phyloP scores from a whole-genome alignment of 2,329 filamentous ascomycete genomes.

The Coniella lustricola region DNA sequence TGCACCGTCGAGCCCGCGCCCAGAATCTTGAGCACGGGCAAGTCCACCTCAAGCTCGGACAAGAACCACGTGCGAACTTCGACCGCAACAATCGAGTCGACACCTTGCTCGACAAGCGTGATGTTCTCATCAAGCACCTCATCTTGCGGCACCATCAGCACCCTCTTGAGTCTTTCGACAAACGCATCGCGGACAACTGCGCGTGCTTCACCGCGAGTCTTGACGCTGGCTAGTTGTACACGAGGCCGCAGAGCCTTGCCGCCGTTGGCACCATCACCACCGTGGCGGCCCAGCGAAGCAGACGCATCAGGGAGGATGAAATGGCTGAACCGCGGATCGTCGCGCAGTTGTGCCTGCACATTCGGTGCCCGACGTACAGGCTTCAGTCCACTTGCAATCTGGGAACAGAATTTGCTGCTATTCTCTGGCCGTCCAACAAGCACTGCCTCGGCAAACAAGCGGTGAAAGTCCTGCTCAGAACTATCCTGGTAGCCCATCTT shows the following conservation, averaged over 20 bases:
- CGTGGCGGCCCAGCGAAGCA: background rate
- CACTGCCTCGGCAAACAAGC: constrained; percentile 32
- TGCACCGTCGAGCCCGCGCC: background rate
- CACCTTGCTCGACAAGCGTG: background rate
- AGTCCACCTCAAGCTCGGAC: background rate
- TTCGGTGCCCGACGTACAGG: background rate
- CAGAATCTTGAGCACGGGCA: constrained; percentile 2
- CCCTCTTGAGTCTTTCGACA: background rate
- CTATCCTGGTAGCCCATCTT: background rate
- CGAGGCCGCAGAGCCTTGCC: background rate
- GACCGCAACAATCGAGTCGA: constrained; percentile 1
- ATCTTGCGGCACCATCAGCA: background rate
- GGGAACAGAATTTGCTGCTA: background rate
- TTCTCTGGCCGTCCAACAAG: constrained; percentile 2
- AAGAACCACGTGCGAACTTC: background rate
- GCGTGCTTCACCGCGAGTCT: background rate
- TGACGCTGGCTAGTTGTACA: too few relatives aligned
- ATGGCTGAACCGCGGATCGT: background rate
- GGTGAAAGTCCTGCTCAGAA: constrained; percentile 32
- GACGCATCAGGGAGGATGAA: background rate
- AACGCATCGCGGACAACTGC: background rate
- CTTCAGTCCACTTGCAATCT: background rate
- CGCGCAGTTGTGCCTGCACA: background rate
- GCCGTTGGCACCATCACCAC: background rate
- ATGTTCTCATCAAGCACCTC: background rate